These are phyloP conservation scores for Heliamphora exappendiculata DNA, from an alignment of 148 eudicot species.

Conservation along the genomic window DNA sequence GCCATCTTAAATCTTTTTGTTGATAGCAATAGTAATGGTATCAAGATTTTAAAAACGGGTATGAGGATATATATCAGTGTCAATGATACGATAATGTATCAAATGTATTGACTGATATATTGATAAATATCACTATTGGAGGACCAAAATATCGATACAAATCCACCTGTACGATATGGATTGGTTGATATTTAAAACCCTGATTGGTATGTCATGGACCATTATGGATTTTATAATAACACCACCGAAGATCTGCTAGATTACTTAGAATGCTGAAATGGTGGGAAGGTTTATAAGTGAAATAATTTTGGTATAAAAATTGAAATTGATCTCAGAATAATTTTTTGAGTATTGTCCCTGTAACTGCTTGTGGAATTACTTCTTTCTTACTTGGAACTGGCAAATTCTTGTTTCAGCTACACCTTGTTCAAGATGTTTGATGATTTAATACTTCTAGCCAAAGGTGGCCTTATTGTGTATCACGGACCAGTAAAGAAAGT, in stretches of 20 bases:
- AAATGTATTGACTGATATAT: too few relatives aligned
- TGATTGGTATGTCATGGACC: background rate
- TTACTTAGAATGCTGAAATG: background rate
- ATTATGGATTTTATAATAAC: background rate
- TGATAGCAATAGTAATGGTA: background rate
- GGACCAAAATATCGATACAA: too few relatives aligned
- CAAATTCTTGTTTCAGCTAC: constrained; percentile 28
- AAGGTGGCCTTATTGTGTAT: constrained; percentile 45
- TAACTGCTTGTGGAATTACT: background rate
- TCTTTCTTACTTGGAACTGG: constrained; percentile 9
- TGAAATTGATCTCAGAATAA: background rate
- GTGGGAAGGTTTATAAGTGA: background rate
- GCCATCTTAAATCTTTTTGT: background rate
- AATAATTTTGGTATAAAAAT: background rate
- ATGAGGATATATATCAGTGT: too few relatives aligned
- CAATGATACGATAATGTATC: too few relatives aligned
- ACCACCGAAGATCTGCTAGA: background rate
- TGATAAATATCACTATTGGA: too few relatives aligned
- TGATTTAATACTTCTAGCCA: constrained; percentile 45
- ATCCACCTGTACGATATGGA: too few relatives aligned
- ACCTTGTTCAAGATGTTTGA: constrained; percentile 46
- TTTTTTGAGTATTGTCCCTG: background rate
- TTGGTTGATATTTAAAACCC: too few relatives aligned
- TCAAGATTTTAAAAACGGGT: too few relatives aligned
- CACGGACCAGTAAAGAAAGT: constrained; percentile 38